A percentile compares a stretch with the other conserved stretches of the same genome.
These are phyloP conservation scores for Cyberlindnera mrakii DNA, from an alignment of 805 yeast genomes.

Conservation along the genomic window DNA sequence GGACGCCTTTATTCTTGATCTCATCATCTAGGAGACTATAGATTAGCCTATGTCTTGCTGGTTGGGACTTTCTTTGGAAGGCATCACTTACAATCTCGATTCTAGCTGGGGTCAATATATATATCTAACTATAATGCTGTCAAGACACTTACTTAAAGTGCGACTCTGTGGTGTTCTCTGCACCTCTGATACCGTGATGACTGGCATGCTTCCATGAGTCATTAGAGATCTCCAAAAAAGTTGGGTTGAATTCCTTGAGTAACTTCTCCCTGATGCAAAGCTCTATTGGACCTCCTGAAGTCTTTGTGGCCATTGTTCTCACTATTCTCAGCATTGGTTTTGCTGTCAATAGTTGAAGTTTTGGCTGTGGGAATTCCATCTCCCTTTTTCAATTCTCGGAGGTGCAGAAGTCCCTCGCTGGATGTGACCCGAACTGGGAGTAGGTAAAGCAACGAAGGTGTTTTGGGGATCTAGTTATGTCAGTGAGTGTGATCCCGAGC, in stretches of 20 bases:
- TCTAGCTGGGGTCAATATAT: slow-evolving; percentile 23
- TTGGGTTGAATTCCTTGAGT: slow-evolving; percentile 30
- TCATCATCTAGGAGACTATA: slow-evolving; percentile 70
- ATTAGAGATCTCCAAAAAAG: slow-evolving; percentile 49
- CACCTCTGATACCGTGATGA: slow-evolving; percentile 76
- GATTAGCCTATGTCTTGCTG: slow-evolving; percentile 73
- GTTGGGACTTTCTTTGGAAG: slow-evolving; percentile 60
- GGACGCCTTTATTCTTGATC: slow-evolving; percentile 64
- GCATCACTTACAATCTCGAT: slow-evolving; percentile 64
- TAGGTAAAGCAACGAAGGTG: too few relatives aligned
- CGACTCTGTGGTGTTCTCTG: slow-evolving; percentile 66
- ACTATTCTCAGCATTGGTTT: neutral
- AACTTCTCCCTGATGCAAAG: slow-evolving; percentile 17
- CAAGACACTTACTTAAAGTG: slow-evolving; percentile 47
- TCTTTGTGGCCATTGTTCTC: slow-evolving; percentile 21
- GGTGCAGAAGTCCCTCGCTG: too few relatives aligned
- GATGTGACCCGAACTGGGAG: too few relatives aligned
- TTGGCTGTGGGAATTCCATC: too few relatives aligned
- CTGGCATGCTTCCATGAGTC: slow-evolving; percentile 87
- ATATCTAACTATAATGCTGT: neutral
- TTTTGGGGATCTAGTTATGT: too few relatives aligned
- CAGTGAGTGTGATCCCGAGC: too few relatives aligned
- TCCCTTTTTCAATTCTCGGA: too few relatives aligned
- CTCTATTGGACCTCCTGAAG: slow-evolving; percentile 21
- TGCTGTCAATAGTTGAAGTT: too few relatives aligned